Evolutionary conservation across 495 filamentous ascomycete genomes (phyloP), one percentile per base, ranked within the genome.

Genomic region (Geoglossum glabrum): DNA sequence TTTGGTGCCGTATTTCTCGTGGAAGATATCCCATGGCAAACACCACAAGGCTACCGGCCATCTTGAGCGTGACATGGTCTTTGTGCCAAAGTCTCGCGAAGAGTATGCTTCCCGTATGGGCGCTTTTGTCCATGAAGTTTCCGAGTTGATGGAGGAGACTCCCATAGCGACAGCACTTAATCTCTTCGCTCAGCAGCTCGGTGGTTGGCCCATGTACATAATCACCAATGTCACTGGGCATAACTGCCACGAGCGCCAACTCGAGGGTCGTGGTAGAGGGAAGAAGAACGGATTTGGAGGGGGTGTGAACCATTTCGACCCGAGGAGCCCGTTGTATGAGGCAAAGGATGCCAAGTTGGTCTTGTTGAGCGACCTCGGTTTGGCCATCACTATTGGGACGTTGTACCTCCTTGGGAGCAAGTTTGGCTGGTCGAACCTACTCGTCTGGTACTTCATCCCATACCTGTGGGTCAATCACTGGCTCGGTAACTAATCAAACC

Each of bases 401-500:
- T 69, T 84, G 55, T 80, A 79, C 62, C 72, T 79, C 61, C 68
- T 83, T 62, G 77, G 73, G 33, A 76, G 81, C 68, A 87, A 70
- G 55, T 95, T 81, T 63, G 90, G 93, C 66, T 90, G 81, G 78
- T 65, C 75, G 61, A 95, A 94, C 71, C 72, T 97, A 64, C 70
- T 84, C 28, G 83, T 98, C 45, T 97, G 92, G 90, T 98, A 97
- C 70, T 80, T 86, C 65, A 65, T 93, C 58, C 92, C 92, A 10
- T 98, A 96, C 69, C 74, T 97, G 61, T 96, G 90, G 90, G 92
- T 97, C 26, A 94, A 98, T 79, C 90, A 97, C 80, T 98, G 92
- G 84, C 80, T 88, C 56, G 70, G 71, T 72, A 69, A 68, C 70
- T 25, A 15, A 25, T 36, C 30, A n/a, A n/a, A n/a, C n/a, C n/a